Conservation (phyloP, 139 green algal species). For the Volvox reticuliferus region DNA sequence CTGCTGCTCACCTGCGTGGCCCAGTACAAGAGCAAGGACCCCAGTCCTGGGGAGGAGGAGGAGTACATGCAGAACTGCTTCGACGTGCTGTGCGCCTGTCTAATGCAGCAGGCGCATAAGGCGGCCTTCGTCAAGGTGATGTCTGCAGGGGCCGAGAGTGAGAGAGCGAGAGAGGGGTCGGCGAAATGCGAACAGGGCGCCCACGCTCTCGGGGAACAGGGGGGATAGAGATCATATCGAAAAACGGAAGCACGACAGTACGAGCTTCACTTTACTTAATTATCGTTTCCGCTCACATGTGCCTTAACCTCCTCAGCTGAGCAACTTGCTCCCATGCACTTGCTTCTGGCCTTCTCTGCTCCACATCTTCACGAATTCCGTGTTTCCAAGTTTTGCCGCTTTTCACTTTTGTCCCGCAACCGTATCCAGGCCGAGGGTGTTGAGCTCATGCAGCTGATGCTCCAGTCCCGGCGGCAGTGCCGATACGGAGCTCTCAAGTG, state of each 20-base stretch:
- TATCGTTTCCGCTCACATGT: too few relatives aligned
- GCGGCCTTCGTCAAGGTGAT: slow-evolving; percentile 74
- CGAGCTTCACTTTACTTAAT: too few relatives aligned
- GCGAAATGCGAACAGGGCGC: too few relatives aligned
- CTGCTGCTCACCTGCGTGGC: slow-evolving; percentile 80
- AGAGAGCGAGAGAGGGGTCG: too few relatives aligned
- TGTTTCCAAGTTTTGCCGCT: too few relatives aligned
- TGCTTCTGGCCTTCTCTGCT: too few relatives aligned
- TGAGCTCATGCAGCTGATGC: slow-evolving; percentile 96
- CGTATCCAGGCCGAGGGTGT: slow-evolving; percentile 72
- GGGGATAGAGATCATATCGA: too few relatives aligned
- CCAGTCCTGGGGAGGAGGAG: slow-evolving; percentile 74
- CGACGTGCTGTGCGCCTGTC: slow-evolving; percentile 85
- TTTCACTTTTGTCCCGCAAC: not conserved
- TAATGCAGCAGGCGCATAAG: slow-evolving; percentile 83
- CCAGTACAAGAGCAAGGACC: slow-evolving; percentile 77
- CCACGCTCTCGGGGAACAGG: too few relatives aligned
- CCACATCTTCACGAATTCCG: too few relatives aligned
- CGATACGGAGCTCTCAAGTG: slow-evolving; percentile 84
- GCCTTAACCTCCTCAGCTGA: too few relatives aligned
- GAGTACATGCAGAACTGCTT: slow-evolving; percentile 94
- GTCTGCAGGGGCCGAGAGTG: not conserved
- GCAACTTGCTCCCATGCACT: too few relatives aligned
- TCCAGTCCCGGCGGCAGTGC: slow-evolving; percentile 81
- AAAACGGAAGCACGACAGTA: too few relatives aligned